These are phyloP conservation scores for Cystobasidium slooffiae DNA, from an alignment of 1,284 basidiomycete genomes.

Conservation along the genomic window DNA sequence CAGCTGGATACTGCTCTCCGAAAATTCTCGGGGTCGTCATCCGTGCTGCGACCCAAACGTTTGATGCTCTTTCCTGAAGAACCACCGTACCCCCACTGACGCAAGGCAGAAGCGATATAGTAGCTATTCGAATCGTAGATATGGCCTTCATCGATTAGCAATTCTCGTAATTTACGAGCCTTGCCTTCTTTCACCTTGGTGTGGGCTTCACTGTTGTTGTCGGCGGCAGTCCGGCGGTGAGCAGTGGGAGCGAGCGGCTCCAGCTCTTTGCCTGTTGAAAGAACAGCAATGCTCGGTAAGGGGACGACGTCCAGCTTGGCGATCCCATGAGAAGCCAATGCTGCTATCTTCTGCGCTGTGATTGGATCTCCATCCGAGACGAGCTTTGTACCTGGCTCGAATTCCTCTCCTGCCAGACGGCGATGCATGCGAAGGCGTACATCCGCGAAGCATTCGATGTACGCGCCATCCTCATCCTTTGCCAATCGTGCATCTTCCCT, in stretches of 20 bases:
- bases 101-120: conserved; percentile 6
- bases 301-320: background rate
- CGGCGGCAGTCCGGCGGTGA: background rate
- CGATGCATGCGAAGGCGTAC: conserved; percentile 8
- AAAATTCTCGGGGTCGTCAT: conserved; percentile 16
- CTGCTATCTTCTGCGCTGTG: conserved; percentile 14
- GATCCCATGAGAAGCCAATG: conserved; percentile 10
- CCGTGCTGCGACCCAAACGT: background rate
- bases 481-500: conserved; percentile 8
- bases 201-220: too few relatives aligned
- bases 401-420: conserved; percentile 22
- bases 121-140: conserved; percentile 25
- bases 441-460: background rate
- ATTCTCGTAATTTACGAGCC: too few relatives aligned
- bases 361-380: conserved; percentile 7
- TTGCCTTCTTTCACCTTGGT: too few relatives aligned
- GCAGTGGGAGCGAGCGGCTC: background rate
- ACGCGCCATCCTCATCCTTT: background rate
- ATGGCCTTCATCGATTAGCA: too few relatives aligned
- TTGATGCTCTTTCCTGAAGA: background rate
- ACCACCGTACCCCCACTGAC: conserved; percentile 3
- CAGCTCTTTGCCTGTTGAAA: conserved; percentile 32
- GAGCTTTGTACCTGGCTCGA: conserved; percentile 6
- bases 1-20: background rate
- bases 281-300: conserved; percentile 7